A percentile compares a stretch with the other conserved stretches of the same genome.
Evolutionary conservation across 495 filamentous ascomycete genomes (phyloP).

Genomic region (Trichoderma erinaceum): DNA sequence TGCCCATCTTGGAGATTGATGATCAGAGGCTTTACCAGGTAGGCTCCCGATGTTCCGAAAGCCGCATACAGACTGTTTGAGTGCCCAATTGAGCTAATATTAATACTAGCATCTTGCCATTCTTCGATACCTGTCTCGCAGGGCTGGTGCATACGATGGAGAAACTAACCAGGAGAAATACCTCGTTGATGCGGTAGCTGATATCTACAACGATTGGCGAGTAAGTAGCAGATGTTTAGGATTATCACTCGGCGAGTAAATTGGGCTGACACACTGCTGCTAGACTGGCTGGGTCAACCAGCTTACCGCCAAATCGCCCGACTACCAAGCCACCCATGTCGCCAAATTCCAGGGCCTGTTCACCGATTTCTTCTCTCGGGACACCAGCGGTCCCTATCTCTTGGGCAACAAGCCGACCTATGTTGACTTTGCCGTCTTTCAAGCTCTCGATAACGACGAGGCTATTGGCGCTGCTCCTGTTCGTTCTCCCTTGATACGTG

Average conservation of each 20-base stretch:
- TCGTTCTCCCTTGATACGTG: background rate
- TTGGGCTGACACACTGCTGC: background rate
- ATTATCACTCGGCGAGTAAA: background rate
- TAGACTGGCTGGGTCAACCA: constrained; percentile 2
- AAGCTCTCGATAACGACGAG: background rate
- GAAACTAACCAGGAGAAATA: constrained; percentile 7
- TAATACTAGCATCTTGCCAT: constrained; percentile 1
- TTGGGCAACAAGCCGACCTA: constrained; percentile 1
- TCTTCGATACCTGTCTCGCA: background rate
- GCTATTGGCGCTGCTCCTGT: background rate
- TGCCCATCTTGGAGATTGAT: constrained; percentile 1
- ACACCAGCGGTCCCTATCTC: background rate
- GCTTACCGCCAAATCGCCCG: background rate
- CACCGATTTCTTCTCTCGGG: constrained; percentile 3
- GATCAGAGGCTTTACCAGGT: background rate
- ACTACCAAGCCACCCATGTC: background rate
- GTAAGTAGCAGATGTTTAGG: background rate
- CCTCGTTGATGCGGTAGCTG: constrained; percentile 2
- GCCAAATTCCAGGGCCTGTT: background rate
- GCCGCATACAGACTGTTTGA: background rate
- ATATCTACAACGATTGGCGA: constrained; percentile 7
- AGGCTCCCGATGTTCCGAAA: background rate
- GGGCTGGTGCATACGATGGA: background rate
- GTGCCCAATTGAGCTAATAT: background rate
- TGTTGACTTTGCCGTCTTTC: constrained; percentile 6